Conservation (phyloP, 1,139 yeast species). For the Pneumocystis oryctolagi region DNA sequence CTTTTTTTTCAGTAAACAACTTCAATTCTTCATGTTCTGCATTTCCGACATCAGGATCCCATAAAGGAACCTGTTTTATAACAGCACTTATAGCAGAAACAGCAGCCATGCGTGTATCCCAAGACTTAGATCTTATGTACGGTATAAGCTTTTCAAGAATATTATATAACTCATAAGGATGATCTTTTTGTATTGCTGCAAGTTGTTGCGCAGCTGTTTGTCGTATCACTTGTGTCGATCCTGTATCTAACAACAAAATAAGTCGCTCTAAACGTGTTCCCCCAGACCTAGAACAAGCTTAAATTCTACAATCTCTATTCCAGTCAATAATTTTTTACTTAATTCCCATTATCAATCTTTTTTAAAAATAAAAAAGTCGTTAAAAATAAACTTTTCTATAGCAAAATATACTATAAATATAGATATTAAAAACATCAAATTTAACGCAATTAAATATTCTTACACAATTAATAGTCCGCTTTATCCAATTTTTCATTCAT, state of each 20-base stretch:
- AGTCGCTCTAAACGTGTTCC: constrained; percentile 10
- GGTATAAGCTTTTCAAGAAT: constrained; percentile 84
- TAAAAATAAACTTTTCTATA: neutral
- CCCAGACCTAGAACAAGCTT: neutral
- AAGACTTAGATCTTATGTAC: constrained; percentile 60
- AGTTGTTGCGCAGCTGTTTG: constrained; percentile 96
- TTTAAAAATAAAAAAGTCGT: neutral
- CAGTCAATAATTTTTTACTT: neutral
- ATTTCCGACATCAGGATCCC: constrained; percentile 64
- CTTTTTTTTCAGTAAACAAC: neutral
- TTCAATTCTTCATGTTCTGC: constrained; percentile 1
- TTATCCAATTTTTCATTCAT: neutral
- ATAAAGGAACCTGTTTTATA: constrained; percentile 55
- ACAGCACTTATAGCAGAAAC: constrained; percentile 93
- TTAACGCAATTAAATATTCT: neutral
- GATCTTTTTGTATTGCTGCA: constrained; percentile 83
- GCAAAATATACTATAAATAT: neutral
- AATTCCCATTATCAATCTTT: neutral
- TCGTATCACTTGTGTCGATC: constrained; percentile 84
- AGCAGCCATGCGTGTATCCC: constrained; percentile 95
- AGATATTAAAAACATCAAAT: neutral
- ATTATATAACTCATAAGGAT: constrained; percentile 81
- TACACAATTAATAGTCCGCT: neutral
- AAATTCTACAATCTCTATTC: neutral
- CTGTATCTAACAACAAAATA: constrained; percentile 57